Base-by-base conservation (phyloP, 1,284 basidiomycete genomes). In the Ustilago trichophora region DNA sequence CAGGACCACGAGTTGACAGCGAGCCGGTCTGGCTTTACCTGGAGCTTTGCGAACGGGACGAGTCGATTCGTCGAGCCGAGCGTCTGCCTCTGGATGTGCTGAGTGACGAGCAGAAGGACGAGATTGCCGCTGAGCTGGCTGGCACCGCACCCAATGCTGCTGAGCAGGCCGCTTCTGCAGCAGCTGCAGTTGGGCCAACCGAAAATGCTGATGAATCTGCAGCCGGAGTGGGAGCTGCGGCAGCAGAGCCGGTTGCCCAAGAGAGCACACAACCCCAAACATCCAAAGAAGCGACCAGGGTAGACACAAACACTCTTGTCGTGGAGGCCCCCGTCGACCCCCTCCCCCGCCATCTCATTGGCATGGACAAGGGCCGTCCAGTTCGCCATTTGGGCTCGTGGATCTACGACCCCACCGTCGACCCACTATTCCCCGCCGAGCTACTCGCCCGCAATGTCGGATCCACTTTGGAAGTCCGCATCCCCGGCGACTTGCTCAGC, bases 1-100 rank as follows among this genome's bases (percentile, higher is more conserved):
- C 75, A 0, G 78, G 78, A 8, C 78, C 77, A 2, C 55, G 77
- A 3, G 78, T 81, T 16, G 77, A 80, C 38, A 76, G 68, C 34
- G 78, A 80, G 51, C 73, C 73, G 0, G 79, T 81, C 2, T 80
- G 79, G 77, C 62, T 76, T 40, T 76, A 76, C 25, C 51, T 81
- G 15, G 77, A 80, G 48, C 65, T 69, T 15, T 75, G 75, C 41
- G 77, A 77, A 48, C 59, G 67, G 27, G 63, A 73, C 35, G 73
- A 76, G 36, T 69, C 68, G 16, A 37, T 64, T 15, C 37, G 53
- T 13, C 34, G 72, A 13, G 45, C 59, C 11, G 60, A 59, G 46
- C 38, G 56, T 13, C 43, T 55, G 36, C 53, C 58, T 15, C 33
- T 69, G 7, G 58, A 56, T 36, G 42, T 63, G 24, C 34, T 52